Conservation (phyloP, 345 rosid genomes). For the Jatropha curcas region DNA sequence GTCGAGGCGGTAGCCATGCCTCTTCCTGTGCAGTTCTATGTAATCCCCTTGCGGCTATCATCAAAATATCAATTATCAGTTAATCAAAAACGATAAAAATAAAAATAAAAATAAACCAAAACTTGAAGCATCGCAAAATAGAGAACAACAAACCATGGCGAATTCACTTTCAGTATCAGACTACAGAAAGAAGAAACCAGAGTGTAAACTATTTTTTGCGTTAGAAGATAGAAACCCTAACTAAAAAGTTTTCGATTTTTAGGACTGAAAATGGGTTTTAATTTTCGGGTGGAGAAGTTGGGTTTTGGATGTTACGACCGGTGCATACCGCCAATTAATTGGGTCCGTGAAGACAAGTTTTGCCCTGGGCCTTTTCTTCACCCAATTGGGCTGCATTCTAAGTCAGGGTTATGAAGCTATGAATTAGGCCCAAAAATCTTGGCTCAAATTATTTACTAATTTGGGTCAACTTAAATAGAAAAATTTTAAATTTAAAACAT, state of each 20-base stretch:
- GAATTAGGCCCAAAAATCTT: no score
- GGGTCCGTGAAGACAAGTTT: background rate
- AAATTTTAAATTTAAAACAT: no score
- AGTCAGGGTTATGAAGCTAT: background rate
- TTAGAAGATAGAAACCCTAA: slow-evolving; percentile 11
- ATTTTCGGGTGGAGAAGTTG: background rate
- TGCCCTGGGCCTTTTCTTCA: background rate
- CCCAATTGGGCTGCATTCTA: background rate
- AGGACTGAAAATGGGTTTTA: background rate
- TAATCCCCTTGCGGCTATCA: slow-evolving; percentile 93
- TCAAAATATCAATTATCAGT: slow-evolving; percentile 10
- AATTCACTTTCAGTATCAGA: background rate
- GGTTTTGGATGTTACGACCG: background rate
- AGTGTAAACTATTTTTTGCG: background rate
- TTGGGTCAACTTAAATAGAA: no score
- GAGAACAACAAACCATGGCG: slow-evolving; percentile 19
- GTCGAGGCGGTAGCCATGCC: slow-evolving; percentile 76
- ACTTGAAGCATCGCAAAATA: background rate
- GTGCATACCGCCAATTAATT: background rate
- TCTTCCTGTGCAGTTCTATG: slow-evolving; percentile 80
- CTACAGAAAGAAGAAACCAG: background rate
- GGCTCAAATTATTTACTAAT: no score
- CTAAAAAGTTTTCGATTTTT: background rate
- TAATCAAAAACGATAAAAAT: background rate
- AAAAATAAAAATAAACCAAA: no score